These are phyloP conservation scores for Piper betle DNA, from an alignment of 164 flowering plant genomes.

Conservation along the genomic window DNA sequence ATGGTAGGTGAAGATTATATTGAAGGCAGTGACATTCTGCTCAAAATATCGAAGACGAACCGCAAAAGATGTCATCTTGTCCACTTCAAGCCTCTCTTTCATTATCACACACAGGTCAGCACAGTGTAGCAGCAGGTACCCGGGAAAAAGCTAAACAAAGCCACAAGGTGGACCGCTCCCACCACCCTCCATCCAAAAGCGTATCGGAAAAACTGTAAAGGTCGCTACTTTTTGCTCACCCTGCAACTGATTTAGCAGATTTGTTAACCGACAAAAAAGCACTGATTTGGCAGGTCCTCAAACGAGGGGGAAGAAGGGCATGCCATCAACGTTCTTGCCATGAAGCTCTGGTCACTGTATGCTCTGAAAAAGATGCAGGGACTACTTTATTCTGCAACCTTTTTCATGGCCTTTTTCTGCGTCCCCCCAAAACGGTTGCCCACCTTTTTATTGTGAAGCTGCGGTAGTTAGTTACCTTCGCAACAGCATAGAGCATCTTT, in stretches of 20 bases:
- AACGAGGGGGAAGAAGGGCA: constrained; percentile 19
- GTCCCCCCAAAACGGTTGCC: constrained; percentile 1
- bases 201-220: constrained; percentile 16
- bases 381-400: constrained; percentile 9
- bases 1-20: neutral
- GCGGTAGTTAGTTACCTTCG: neutral
- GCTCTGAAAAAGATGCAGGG: constrained; percentile 3
- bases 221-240: constrained; percentile 6
- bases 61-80: neutral
- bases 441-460: constrained; percentile 2
- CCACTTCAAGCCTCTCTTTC: neutral
- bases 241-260: constrained; percentile 10
- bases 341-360: constrained; percentile 5
- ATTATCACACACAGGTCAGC: neutral
- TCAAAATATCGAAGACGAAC: neutral
- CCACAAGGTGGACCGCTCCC: neutral
- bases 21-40: neutral
- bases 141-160: neutral
- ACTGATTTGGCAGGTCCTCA: constrained; percentile 21
- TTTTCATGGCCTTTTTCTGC: constrained; percentile 1
- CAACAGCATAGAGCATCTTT: neutral
- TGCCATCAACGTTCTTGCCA: constrained; percentile 22
- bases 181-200: neutral
- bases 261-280: no score
- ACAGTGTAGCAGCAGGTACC: neutral